phyloP scores from a whole-genome alignment of 208 protist species.

The Crithidia sp. region DNA sequence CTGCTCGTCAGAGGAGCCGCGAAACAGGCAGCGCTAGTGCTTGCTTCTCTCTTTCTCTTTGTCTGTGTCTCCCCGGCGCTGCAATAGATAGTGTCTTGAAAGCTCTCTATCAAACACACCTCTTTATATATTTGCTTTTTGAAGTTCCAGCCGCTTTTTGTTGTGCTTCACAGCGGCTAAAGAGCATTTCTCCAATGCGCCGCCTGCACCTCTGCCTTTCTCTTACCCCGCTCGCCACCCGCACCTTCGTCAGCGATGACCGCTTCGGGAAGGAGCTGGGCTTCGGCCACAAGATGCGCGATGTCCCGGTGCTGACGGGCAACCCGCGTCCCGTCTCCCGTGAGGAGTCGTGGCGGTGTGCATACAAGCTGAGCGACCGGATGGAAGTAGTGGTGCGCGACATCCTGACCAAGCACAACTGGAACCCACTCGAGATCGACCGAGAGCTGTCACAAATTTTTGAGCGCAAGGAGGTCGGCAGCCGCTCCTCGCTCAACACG shows the following conservation, averaged over 20 bases:
- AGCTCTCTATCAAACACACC: no score
- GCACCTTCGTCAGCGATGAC: conserved; percentile 66
- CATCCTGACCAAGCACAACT: conserved; percentile 65
- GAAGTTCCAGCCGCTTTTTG: no score
- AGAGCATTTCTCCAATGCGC: conserved; percentile 1
- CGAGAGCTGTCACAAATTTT: conserved; percentile 87
- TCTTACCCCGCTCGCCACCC: conserved; percentile 2
- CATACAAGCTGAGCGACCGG: conserved; percentile 84
- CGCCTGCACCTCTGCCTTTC: conserved; percentile 18
- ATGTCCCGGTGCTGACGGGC: conserved; percentile 88
- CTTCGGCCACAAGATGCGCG: conserved; percentile 86
- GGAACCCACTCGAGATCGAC: conserved; percentile 70
- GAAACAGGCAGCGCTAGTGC: no score
- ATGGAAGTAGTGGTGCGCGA: conserved; percentile 86
- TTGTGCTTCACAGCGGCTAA: neutral
- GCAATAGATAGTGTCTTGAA: no score
- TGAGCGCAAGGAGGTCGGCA: conserved; percentile 64
- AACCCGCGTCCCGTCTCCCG: conserved; percentile 75
- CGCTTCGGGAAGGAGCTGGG: conserved; percentile 85
- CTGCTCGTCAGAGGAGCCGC: no score
- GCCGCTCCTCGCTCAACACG: conserved; percentile 78
- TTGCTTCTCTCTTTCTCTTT: no score
- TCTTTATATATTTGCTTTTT: no score
- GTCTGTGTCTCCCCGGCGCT: no score
- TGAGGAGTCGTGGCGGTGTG: conserved; percentile 84